Evolutionary conservation across 164 flowering plant genomes (phyloP).

Genomic region (Stephania japonica): DNA sequence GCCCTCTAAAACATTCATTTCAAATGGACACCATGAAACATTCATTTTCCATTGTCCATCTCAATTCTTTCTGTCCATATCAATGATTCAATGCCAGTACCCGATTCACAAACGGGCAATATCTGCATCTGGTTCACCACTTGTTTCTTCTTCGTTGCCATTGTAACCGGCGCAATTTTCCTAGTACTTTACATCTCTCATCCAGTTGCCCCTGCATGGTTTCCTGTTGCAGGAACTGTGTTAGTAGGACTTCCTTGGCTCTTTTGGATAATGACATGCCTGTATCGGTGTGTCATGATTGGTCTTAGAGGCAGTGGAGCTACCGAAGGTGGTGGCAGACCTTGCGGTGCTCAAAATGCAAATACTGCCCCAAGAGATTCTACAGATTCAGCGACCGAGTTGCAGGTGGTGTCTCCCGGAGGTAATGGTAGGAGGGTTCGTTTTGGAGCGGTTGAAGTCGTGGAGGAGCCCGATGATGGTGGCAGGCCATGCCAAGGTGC

Average conservation of each 20-base stretch:
- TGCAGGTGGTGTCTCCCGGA: constrained; percentile 1
- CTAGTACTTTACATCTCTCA: constrained; percentile 24
- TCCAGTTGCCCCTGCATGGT: constrained; percentile 28
- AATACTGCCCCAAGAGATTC: neutral
- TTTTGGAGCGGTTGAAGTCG: constrained; percentile 12
- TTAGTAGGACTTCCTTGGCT: constrained; percentile 46
- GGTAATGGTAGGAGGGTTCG: constrained; percentile 6
- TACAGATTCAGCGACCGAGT: neutral
- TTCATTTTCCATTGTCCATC: neutral
- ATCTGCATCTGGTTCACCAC: constrained; percentile 30
- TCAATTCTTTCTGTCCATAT: neutral
- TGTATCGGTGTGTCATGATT: constrained; percentile 25
- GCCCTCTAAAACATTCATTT: neutral
- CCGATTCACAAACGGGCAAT: constrained; percentile 25
- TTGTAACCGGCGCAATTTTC: constrained; percentile 29
- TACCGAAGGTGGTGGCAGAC: constrained; percentile 2
- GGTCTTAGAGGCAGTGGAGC: constrained; percentile 8
- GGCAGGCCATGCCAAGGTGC: neutral
- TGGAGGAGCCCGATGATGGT: neutral
- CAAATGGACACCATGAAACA: constrained; percentile 2
- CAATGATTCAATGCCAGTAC: constrained; percentile 38
- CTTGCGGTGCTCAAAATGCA: neutral
- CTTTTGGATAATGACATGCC: constrained; percentile 35
- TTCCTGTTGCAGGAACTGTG: constrained; percentile 26
- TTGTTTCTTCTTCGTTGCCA: constrained; percentile 11